Conservation (phyloP, 768 basidiomycete genomes). For the Steccherinum ochraceum region DNA sequence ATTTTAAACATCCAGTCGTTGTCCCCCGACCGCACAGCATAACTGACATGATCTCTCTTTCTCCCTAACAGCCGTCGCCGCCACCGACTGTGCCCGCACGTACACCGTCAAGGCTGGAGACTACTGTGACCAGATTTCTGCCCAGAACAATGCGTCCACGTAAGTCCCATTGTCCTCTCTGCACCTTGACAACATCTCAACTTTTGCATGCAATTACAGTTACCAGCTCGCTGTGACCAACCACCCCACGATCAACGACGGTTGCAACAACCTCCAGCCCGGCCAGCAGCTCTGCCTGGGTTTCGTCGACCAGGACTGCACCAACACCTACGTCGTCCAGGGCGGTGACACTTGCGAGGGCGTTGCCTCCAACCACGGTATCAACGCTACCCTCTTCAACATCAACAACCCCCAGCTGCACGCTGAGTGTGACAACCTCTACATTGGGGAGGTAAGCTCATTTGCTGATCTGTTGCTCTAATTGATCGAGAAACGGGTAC, state of each 20-base stretch:
- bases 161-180: constrained; percentile 24
- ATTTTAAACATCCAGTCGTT: constrained; percentile 11
- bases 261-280: constrained; percentile 54
- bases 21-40: too few species aligned
- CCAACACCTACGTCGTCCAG: constrained; percentile 48
- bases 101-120: constrained; percentile 54
- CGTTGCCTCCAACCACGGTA: constrained; percentile 30
- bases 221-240: constrained; percentile 73
- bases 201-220: constrained; percentile 30
- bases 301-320: constrained; percentile 52
- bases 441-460: constrained; percentile 61
- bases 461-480: constrained; percentile 2
- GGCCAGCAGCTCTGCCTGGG: constrained; percentile 59
- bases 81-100: constrained; percentile 44
- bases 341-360: constrained; percentile 53
- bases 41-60: neutral
- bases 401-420: constrained; percentile 74
- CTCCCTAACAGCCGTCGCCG: constrained; percentile 13
- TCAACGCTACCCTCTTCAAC: constrained; percentile 50
- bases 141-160: constrained; percentile 55
- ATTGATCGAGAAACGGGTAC: neutral
- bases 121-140: constrained; percentile 65
- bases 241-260: constrained; percentile 36
- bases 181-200: neutral
- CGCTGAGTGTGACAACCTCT: constrained; percentile 54